Evolutionary conservation across 176 grass and related monocot genomes (phyloP).

Genomic region (Juncus effusus): DNA sequence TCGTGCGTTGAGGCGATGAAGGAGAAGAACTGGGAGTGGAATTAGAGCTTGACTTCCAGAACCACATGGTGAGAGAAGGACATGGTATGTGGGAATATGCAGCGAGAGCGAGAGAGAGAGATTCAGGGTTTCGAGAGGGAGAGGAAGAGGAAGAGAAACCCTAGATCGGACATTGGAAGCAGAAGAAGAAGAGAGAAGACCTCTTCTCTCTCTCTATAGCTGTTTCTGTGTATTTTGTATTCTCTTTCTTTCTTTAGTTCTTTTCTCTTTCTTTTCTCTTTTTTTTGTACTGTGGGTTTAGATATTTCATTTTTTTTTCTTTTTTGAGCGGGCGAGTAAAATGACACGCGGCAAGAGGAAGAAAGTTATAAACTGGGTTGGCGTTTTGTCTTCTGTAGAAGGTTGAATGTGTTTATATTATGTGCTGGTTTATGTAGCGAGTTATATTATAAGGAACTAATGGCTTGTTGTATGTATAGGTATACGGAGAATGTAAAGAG

Average conservation of each 20-base stretch:
- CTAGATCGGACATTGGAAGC: slow-evolving; percentile 21
- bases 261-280: slow-evolving; percentile 7
- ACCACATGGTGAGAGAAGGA: slow-evolving; percentile 24
- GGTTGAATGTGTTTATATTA: no score
- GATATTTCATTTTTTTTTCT: background rate
- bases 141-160: slow-evolving; percentile 19
- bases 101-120: background rate
- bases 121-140: slow-evolving; percentile 14
- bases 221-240: background rate
- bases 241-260: background rate
- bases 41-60: slow-evolving; percentile 24
- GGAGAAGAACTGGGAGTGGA: slow-evolving; percentile 44
- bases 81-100: slow-evolving; percentile 12
- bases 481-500: no score
- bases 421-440: no score
- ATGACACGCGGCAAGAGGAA: slow-evolving; percentile 13
- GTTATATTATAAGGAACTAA: no score
- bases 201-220: background rate
- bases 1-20: slow-evolving; percentile 35
- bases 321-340: background rate
- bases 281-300: background rate
- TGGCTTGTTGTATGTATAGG: no score
- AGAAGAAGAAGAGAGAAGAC: slow-evolving; percentile 10
- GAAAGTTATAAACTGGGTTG: background rate
- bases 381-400: no score